phyloP scores from a whole-genome alignment of 495 filamentous ascomycete genomes.

The Cudoniella acicularis region DNA sequence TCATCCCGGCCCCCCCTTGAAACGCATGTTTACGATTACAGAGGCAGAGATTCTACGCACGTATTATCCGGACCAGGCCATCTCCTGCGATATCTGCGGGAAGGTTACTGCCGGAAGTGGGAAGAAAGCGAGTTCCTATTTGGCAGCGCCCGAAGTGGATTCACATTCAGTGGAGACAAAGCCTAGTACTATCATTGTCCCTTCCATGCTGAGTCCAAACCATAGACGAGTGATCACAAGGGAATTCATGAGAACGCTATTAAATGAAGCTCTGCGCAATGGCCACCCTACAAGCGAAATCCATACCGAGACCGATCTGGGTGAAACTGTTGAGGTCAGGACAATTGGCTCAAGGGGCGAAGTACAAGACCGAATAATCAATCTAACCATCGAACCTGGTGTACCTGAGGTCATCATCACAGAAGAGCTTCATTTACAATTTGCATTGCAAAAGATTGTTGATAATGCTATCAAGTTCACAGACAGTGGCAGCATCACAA shows the following conservation, averaged over 20 bases:
- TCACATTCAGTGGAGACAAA: neutral
- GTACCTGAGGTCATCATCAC: constrained; percentile 64
- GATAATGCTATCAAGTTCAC: constrained; percentile 82
- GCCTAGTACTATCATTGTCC: neutral
- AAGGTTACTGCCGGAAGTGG: neutral
- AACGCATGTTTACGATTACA: constrained; percentile 17
- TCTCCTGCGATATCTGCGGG: neutral
- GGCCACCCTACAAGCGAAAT: constrained; percentile 68
- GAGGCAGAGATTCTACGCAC: constrained; percentile 3
- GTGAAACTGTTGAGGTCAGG: constrained; percentile 65
- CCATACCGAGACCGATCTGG: constrained; percentile 54
- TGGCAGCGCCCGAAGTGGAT: constrained; percentile 2
- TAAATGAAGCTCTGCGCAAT: constrained; percentile 67
- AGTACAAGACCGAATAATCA: constrained; percentile 55
- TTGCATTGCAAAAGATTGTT: constrained; percentile 71
- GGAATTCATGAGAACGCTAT: constrained; percentile 61
- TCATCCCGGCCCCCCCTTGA: constrained; percentile 14
- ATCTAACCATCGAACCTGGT: constrained; percentile 61
- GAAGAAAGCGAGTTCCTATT: neutral
- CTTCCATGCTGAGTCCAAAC: constrained; percentile 27
- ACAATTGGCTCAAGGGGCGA: constrained; percentile 57
- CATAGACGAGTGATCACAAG: constrained; percentile 57
- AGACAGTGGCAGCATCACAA: constrained; percentile 59
- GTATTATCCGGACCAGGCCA: neutral
- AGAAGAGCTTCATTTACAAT: constrained; percentile 32